Evolutionary conservation across 1,139 yeast genomes (phyloP).

Genomic region (Hansenula lynferdii): DNA sequence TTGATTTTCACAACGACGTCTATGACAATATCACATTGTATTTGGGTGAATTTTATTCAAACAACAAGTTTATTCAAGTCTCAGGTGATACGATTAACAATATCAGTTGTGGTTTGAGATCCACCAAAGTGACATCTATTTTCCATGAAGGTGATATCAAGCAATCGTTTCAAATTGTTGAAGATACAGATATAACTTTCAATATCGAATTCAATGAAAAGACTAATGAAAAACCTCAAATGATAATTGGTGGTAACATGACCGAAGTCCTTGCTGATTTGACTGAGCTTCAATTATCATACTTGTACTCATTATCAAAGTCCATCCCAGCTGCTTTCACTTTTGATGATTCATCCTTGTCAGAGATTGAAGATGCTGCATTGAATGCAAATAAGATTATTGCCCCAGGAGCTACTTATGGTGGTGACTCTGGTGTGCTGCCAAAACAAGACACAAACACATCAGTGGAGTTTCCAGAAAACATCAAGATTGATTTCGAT

Average conservation of each 20-base stretch:
- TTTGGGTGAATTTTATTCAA: conserved; percentile 78
- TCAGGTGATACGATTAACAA: conserved; percentile 38
- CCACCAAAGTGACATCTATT: conserved; percentile 59
- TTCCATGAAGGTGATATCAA: conserved; percentile 44
- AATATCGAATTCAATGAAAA: conserved; percentile 51
- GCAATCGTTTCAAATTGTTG: conserved; percentile 64
- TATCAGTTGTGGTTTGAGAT: conserved; percentile 64
- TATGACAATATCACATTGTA: conserved; percentile 67
- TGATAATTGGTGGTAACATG: conserved; percentile 53
- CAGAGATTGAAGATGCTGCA: conserved; percentile 65
- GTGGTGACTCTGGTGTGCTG: conserved; percentile 12
- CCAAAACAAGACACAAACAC: conserved; percentile 16
- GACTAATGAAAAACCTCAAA: conserved; percentile 44
- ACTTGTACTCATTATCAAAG: conserved; percentile 50
- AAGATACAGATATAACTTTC: conserved; percentile 62
- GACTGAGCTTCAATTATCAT: conserved; percentile 73
- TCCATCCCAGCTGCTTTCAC: conserved; percentile 55
- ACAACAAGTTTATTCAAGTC: conserved; percentile 47
- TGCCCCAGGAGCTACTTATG: conserved; percentile 24
- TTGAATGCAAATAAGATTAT: conserved; percentile 31
- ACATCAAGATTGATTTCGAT: conserved; percentile 39
- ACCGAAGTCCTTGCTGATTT: conserved; percentile 63
- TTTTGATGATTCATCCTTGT: conserved; percentile 32
- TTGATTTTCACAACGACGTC: conserved; percentile 33
- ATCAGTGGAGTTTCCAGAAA: conserved; percentile 23